Percentiles rank a stretch among this genome's conserved stretches.
Conservation (phyloP, 2,329 filamentous ascomycete genomes). For the Chlorencoelia australis region DNA sequence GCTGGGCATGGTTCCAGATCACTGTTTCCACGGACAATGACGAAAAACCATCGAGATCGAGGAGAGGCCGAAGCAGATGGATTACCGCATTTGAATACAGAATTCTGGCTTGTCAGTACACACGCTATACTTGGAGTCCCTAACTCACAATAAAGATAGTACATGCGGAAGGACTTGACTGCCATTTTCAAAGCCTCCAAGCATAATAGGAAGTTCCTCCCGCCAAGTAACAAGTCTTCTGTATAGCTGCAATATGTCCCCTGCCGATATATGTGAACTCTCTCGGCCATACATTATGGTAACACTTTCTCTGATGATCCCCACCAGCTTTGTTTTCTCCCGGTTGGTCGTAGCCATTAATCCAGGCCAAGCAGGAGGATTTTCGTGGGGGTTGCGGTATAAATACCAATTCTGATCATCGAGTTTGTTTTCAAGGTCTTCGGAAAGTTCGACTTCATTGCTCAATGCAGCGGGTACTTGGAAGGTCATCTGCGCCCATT, state of each 20-base stretch:
- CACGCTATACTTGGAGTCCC: not conserved
- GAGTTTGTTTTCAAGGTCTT: conserved; percentile 8
- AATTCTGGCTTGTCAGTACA: conserved; percentile 21
- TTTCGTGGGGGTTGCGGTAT: conserved; percentile 17
- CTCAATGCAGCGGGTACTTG: conserved; percentile 15
- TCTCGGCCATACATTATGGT: conserved; percentile 19
- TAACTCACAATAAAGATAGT: conserved; percentile 25
- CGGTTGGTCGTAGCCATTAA: conserved; percentile 23
- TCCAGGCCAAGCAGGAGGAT: conserved; percentile 15
- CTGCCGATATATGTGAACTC: conserved; percentile 13
- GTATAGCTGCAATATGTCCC: conserved; percentile 21
- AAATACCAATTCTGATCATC: conserved; percentile 20
- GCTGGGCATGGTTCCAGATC: conserved; percentile 25
- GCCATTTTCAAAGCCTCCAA: conserved; percentile 16
- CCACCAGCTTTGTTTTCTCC: conserved; percentile 23
- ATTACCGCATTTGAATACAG: conserved; percentile 23
- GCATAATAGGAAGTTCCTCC: conserved; percentile 17
- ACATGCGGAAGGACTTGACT: conserved; percentile 24
- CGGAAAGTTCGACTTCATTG: conserved; percentile 1
- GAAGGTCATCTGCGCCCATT: conserved; percentile 28
- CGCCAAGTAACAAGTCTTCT: conserved; percentile 22
- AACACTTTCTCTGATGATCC: conserved; percentile 20
- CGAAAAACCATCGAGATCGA: conserved; percentile 21
- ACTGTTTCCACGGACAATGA: conserved; percentile 17
- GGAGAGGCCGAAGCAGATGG: conserved; percentile 25